Conservation (phyloP, 1,284 basidiomycete species). For the Stereum hirsutum region DNA sequence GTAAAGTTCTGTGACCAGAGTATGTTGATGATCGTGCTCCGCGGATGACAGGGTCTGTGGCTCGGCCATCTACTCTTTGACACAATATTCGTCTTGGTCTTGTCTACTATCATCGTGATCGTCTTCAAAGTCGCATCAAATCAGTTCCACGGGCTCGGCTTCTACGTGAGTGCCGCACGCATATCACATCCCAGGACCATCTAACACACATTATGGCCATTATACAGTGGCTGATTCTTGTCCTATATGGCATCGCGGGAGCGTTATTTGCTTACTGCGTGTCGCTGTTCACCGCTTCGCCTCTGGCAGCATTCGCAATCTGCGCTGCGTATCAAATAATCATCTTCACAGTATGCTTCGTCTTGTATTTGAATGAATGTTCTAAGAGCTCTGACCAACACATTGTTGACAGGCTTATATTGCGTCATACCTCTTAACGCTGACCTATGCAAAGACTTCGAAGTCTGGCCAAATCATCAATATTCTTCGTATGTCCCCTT, state of each 20-base stretch:
- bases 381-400: not conserved
- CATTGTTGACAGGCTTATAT: constrained; percentile 50
- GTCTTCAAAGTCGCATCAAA: constrained; percentile 47
- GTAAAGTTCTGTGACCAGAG: no score
- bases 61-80: constrained; percentile 75
- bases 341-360: constrained; percentile 50
- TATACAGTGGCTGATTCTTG: constrained; percentile 57
- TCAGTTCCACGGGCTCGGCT: constrained; percentile 66
- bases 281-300: constrained; percentile 53
- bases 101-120: constrained; percentile 53
- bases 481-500: constrained; percentile 37
- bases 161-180: constrained; percentile 40
- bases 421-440: constrained; percentile 54
- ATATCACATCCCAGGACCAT: constrained; percentile 1
- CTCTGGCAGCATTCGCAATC: constrained; percentile 66
- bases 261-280: constrained; percentile 63
- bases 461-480: constrained; percentile 44
- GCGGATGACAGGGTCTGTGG: no score
- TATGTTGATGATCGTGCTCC: no score
- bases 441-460: constrained; percentile 62
- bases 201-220: not conserved
- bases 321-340: constrained; percentile 71
- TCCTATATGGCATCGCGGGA: constrained; percentile 62
- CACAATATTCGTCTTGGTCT: constrained; percentile 45
- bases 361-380: not conserved